These are phyloP conservation scores for Jacaranda mimosifolia DNA, from an alignment of 257 asterid species.

Conservation along the genomic window DNA sequence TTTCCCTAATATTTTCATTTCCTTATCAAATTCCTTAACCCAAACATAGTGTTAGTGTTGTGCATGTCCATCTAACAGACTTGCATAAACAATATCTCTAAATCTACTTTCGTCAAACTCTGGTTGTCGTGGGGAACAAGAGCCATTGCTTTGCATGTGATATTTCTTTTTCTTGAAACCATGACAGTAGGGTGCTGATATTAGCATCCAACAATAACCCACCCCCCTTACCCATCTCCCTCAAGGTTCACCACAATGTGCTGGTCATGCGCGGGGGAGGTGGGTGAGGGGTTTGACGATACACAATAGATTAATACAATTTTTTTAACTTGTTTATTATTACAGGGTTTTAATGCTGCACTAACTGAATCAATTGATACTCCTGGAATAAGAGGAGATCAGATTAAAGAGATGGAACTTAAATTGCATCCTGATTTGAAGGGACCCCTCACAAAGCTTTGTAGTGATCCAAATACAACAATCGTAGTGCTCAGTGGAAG, in stretches of 20 bases:
- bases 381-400: slow-evolving; percentile 76
- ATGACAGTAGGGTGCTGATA: slow-evolving; percentile 3
- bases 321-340: slow-evolving; percentile 21
- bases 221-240: no score
- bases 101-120: not conserved
- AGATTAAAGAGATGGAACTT: slow-evolving; percentile 81
- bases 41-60: not conserved
- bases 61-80: not conserved
- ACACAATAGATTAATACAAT: no score
- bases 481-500: slow-evolving; percentile 84
- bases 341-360: slow-evolving; percentile 78
- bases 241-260: no score
- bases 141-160: not conserved
- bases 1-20: no score
- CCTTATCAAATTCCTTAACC: no score
- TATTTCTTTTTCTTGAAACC: not conserved
- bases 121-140: not conserved
- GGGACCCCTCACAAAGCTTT: slow-evolving; percentile 58
- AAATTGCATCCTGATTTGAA: slow-evolving; percentile 75
- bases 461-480: slow-evolving; percentile 77
- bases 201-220: not conserved
- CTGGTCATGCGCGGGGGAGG: no score
- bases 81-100: not conserved
- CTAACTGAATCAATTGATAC: slow-evolving; percentile 68
- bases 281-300: no score